Conservation (phyloP, 495 filamentous ascomycete species). For the Talaromyces thailandensis region DNA sequence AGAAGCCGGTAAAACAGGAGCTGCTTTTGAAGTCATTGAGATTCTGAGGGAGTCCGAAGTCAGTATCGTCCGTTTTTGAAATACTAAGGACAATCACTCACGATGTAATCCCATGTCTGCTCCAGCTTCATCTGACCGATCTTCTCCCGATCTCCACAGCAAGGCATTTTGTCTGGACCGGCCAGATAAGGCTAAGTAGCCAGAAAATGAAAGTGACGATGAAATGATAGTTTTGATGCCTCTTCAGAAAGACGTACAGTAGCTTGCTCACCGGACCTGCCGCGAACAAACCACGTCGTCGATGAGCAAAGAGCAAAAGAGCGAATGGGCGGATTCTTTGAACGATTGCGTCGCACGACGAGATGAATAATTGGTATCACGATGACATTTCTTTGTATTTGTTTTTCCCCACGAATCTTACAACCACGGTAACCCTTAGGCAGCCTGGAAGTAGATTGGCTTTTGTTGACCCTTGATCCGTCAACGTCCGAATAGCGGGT, state of each 20-base stretch:
- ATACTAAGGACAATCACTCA: constrained; percentile 31
- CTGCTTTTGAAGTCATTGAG: constrained; percentile 79
- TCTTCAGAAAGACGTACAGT: background rate
- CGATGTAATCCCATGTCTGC: constrained; percentile 93
- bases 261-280: constrained; percentile 6
- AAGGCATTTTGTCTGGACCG: constrained; percentile 55
- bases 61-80: background rate
- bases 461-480: background rate
- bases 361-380: background rate
- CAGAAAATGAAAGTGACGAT: background rate
- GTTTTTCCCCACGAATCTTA: background rate
- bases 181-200: constrained; percentile 18
- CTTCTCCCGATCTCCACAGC: constrained; percentile 61
- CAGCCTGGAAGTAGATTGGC: background rate
- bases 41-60: constrained; percentile 44
- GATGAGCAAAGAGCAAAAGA: background rate
- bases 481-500: background rate
- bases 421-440: background rate
- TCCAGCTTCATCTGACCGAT: constrained; percentile 57
- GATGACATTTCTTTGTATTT: background rate
- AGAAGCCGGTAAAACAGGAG: constrained; percentile 65
- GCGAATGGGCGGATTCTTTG: background rate
- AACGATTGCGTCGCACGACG: background rate
- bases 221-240: background rate
- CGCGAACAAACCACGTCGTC: constrained; percentile 6